These are phyloP conservation scores for Entophlyctis luteolus DNA, from an alignment of 192 early-diverging fungal species.

Conservation along the genomic window DNA sequence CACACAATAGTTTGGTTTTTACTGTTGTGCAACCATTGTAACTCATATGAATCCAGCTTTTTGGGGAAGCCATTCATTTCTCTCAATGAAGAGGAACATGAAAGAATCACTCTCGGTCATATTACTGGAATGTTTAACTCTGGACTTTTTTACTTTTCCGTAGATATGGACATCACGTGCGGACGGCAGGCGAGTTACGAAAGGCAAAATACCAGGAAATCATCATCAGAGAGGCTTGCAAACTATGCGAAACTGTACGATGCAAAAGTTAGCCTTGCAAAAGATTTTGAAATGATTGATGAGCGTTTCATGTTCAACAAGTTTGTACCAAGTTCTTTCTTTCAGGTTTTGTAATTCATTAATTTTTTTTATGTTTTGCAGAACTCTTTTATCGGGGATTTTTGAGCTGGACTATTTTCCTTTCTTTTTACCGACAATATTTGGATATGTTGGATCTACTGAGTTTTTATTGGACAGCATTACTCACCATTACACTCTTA, in stretches of 20 bases:
- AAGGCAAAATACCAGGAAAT: background rate
- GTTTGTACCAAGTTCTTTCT: background rate
- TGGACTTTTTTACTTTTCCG: slow-evolving; percentile 19
- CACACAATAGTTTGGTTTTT: slow-evolving; percentile 8
- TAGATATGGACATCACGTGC: slow-evolving; percentile 18
- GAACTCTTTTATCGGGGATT: background rate
- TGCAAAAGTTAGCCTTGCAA: background rate
- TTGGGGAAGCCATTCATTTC: background rate
- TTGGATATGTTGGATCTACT: slow-evolving; percentile 12
- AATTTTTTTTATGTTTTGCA: background rate
- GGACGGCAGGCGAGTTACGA: background rate
- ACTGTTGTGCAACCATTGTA: background rate
- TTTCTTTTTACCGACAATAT: slow-evolving; percentile 24
- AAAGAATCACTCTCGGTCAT: background rate
- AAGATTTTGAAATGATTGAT: slow-evolving; percentile 13
- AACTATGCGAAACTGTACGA: background rate
- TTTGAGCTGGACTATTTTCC: background rate
- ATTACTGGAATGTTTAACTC: slow-evolving; percentile 11
- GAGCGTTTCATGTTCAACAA: slow-evolving; percentile 15
- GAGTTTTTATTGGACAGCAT: slow-evolving; percentile 6
- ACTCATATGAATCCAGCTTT: background rate
- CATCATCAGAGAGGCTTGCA: background rate
- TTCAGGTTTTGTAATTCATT: background rate
- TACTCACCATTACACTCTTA: background rate
- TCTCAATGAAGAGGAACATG: slow-evolving; percentile 25